phyloP scores from a whole-genome alignment of 768 basidiomycete species.

The Melanogaster broomeanus region DNA sequence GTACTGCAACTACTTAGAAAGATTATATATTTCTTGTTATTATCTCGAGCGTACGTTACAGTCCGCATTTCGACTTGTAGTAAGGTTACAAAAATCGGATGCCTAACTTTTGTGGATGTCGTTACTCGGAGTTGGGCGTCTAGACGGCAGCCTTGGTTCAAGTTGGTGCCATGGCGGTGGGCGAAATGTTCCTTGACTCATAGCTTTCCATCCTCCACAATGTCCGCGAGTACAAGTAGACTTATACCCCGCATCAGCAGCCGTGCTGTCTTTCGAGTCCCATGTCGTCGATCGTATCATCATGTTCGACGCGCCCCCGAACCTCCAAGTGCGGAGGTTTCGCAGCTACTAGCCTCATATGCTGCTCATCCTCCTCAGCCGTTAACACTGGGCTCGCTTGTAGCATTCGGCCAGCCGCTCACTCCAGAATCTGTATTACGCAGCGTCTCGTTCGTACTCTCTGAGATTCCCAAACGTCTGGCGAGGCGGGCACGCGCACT shows the following conservation, averaged over 20 bases:
- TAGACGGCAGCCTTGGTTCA: too few relatives aligned
- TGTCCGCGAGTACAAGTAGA: conserved; percentile 6
- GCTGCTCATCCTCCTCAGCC: conserved; percentile 65
- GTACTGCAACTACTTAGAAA: conserved; percentile 24
- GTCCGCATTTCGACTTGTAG: too few relatives aligned
- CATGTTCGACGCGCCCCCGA: conserved; percentile 45
- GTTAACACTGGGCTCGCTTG: conserved; percentile 68
- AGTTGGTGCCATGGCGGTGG: too few relatives aligned
- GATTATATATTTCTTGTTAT: conserved; percentile 28
- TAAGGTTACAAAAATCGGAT: not conserved
- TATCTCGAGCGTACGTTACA: not conserved
- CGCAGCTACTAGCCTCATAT: conserved; percentile 62
- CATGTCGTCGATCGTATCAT: conserved; percentile 21
- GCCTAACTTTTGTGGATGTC: too few relatives aligned
- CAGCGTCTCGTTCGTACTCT: conserved; percentile 72
- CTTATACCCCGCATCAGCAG: not conserved
- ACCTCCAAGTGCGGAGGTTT: conserved; percentile 52
- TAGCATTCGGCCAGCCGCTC: conserved; percentile 76
- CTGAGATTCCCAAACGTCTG: conserved; percentile 77
- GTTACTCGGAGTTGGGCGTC: not conserved
- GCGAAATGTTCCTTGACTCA: too few relatives aligned
- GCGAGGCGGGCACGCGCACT: conserved; percentile 74
- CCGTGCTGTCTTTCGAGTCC: conserved; percentile 1
- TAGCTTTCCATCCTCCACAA: not conserved
- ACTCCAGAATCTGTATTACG: conserved; percentile 68